phyloP scores from a whole-genome alignment of 345 rosid genomes.

The Citrus trifoliata region DNA sequence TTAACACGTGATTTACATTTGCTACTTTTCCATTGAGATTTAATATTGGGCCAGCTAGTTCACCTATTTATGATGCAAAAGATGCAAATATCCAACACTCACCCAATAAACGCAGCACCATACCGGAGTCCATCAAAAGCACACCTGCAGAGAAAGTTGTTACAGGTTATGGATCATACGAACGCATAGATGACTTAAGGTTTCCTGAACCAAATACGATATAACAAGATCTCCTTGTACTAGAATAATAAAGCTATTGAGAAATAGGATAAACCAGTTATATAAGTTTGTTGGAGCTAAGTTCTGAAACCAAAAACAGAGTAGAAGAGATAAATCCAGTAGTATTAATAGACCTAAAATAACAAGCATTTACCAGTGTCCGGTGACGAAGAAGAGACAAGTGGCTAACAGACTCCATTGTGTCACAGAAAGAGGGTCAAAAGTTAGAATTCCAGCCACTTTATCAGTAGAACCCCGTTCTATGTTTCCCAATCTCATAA shows the following conservation, averaged over 20 bases:
- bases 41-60: neutral
- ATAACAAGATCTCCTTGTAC: neutral
- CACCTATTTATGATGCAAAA: neutral
- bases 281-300: neutral
- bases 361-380: constrained; percentile 66
- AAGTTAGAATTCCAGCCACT: constrained; percentile 19
- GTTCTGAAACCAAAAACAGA: neutral
- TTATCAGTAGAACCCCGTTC: constrained; percentile 33
- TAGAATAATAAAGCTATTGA: neutral
- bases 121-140: constrained; percentile 97
- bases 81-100: constrained; percentile 21
- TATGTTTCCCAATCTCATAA: constrained; percentile 52
- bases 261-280: neutral
- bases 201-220: neutral
- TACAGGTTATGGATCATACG: neutral
- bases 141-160: constrained; percentile 51
- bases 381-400: constrained; percentile 77
- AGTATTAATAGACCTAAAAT: neutral
- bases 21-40: neutral
- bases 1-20: constrained; percentile 12
- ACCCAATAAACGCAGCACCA: constrained; percentile 97
- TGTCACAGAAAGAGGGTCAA: constrained; percentile 57
- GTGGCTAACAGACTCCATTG: constrained; percentile 85
- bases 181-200: neutral
- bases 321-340: neutral